Evolutionary conservation across 371 early-diverging fungal genomes (phyloP).

Genomic region (Syncephalastrum contaminatum): DNA sequence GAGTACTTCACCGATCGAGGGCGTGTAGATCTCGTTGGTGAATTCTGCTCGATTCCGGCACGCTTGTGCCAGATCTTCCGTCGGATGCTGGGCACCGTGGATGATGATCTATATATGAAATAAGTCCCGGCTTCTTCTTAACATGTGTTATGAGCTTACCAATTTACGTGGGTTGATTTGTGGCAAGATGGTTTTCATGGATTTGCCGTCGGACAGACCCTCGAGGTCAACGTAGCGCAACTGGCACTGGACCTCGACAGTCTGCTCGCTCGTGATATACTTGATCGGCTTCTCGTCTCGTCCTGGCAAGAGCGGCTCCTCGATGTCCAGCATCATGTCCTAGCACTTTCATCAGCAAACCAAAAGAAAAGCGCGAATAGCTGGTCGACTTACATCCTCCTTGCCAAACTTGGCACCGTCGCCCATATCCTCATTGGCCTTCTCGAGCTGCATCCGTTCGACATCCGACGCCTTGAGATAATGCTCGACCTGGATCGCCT

Average conservation of each 20-base stretch:
- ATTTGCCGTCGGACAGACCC: slow-evolving; percentile 86
- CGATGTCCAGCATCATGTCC: slow-evolving; percentile 44
- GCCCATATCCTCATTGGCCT: slow-evolving; percentile 32
- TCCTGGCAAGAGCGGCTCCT: slow-evolving; percentile 45
- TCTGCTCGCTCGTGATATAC: slow-evolving; percentile 57
- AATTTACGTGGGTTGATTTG: slow-evolving; percentile 84
- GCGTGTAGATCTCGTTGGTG: slow-evolving; percentile 83
- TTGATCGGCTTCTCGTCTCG: slow-evolving; percentile 73
- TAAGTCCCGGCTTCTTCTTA: too few species aligned
- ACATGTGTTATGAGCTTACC: too few species aligned
- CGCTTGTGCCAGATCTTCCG: slow-evolving; percentile 58
- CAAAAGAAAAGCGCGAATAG: not conserved
- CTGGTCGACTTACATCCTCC: slow-evolving; percentile 27
- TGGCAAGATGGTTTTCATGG: slow-evolving; percentile 83
- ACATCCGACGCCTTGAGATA: slow-evolving; percentile 59
- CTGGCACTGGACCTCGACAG: slow-evolving; percentile 67
- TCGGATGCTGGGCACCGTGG: slow-evolving; percentile 74
- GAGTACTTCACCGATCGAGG: slow-evolving; percentile 76
- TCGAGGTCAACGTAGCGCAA: slow-evolving; percentile 88
- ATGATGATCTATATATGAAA: slow-evolving; percentile 65
- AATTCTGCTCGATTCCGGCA: slow-evolving; percentile 60
- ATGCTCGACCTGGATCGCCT: slow-evolving; percentile 78
- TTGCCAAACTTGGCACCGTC: slow-evolving; percentile 53
- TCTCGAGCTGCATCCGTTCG: slow-evolving; percentile 35
- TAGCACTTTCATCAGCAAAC: slow-evolving; percentile 1